Evolutionary conservation across 2,329 filamentous ascomycete species (phyloP), one percentile per base, ranked within the genome.

Genomic region (Cryoendolithus antarcticus): DNA sequence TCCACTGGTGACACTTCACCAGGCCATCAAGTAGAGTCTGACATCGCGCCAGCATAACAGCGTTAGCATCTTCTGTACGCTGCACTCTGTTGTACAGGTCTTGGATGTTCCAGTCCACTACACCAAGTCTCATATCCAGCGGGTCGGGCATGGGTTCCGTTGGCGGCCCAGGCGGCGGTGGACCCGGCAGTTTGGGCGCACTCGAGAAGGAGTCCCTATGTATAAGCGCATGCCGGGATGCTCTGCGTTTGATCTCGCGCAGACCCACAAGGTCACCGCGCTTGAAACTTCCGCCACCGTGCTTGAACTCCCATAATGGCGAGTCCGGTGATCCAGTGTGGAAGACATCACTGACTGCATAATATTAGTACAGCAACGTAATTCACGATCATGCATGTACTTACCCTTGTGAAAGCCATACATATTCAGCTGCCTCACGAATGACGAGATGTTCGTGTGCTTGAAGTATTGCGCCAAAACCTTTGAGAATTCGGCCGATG

Each of bases 401-500:
- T 36, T 62, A 93, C 88, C 88, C 82, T 98, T 98, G 60, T 98
- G 91, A 62, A 98, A 98, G 5, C 91, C 91, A 53, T 98, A 98
- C 91, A 98, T 98, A 59, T 98, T 98, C 37, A 98, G 66, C 64
- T 98, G 91, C 35, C 91, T 78, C 36, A 98, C 91, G 60, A 98
- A 98, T 1, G 91, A 96, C 8, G 91, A 96, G 44, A 96, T 94
- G 57, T 98, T 98, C 51, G 89, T 98, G 60, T 98, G 91, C 57
- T 98, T 98, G 62, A 98, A 98, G 60, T 98, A 98, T 75, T 93
- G 86, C 89, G 91, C 86, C 57, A 98, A 71, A 38, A 96, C 91
- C 72, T 95, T 96, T 48, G 89, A 94, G 60, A 98, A 98, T 60
- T 96, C 91, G 55, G 84, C 84, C 6, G 88, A 93, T 10, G 91